Percentiles rank a stretch among this genome's conserved stretches.
These are phyloP conservation scores for Naganishia albida DNA, from an alignment of 1,284 basidiomycete genomes.

Conservation along the genomic window DNA sequence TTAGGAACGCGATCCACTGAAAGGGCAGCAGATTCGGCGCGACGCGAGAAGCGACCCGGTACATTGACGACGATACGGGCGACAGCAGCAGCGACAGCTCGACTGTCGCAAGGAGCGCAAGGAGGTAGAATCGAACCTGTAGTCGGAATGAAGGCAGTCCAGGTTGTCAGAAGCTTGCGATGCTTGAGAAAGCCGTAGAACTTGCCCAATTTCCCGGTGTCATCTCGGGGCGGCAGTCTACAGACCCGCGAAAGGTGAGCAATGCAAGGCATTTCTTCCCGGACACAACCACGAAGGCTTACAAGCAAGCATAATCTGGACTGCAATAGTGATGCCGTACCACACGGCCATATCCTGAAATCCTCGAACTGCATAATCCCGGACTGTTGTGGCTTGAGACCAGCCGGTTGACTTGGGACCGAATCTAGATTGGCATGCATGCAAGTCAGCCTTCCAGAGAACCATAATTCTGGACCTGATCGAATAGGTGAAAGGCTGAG, in stretches of 20 bases:
- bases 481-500: no score
- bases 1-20: constrained; percentile 15
- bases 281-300: neutral
- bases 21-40: neutral
- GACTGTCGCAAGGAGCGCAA: neutral
- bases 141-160: neutral
- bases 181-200: neutral
- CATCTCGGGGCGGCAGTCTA: constrained; percentile 24
- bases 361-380: constrained; percentile 8
- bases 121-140: constrained; percentile 20
- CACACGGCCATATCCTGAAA: constrained; percentile 18
- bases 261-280: neutral
- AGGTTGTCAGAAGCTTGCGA: neutral
- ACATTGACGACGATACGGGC: neutral
- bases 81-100: constrained; percentile 17
- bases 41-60: neutral
- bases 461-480: no score
- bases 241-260: neutral
- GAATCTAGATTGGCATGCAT: constrained; percentile 1
- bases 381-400: constrained; percentile 18
- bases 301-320: constrained; percentile 21
- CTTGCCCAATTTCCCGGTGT: constrained; percentile 21
- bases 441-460: neutral
- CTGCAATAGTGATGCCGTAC: constrained; percentile 13
- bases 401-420: constrained; percentile 14